Evolutionary conservation across 495 filamentous ascomycete genomes (phyloP).

Genomic region (Tuber aestivum): DNA sequence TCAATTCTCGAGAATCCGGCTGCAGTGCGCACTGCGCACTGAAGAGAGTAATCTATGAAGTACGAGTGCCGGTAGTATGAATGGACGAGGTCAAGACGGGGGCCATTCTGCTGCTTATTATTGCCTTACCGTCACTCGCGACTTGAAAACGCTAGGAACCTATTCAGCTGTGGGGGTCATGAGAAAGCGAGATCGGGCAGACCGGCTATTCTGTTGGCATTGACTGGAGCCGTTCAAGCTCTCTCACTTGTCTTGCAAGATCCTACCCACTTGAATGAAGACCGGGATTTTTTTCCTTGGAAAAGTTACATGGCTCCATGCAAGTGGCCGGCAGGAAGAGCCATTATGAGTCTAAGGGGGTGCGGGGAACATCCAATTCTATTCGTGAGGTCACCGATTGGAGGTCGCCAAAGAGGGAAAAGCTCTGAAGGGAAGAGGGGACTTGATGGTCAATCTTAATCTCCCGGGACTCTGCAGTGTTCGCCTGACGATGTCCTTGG

Average conservation of each 20-base stretch:
- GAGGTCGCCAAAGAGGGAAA: not conserved
- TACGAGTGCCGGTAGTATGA: not conserved
- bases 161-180: not conserved
- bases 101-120: not conserved
- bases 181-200: not conserved
- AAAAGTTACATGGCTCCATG: slow-evolving; percentile 4
- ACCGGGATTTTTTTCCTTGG: not conserved
- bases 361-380: not conserved
- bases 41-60: not conserved
- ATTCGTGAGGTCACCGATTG: not conserved
- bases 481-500: not conserved
- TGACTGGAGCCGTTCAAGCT: not conserved
- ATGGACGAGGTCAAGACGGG: not conserved
- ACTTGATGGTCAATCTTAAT: not conserved
- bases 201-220: not conserved
- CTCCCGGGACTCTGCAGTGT: not conserved
- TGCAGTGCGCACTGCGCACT: not conserved
- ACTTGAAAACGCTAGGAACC: not conserved
- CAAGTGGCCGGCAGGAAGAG: not conserved
- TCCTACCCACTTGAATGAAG: not conserved
- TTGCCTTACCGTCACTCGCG: not conserved
- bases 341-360: not conserved
- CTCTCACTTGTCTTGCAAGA: not conserved
- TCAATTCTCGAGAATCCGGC: not conserved
- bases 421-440: not conserved